These are phyloP conservation scores for Naegleria gruberi DNA, from an alignment of 208 protist genomes.

Conservation along the genomic window DNA sequence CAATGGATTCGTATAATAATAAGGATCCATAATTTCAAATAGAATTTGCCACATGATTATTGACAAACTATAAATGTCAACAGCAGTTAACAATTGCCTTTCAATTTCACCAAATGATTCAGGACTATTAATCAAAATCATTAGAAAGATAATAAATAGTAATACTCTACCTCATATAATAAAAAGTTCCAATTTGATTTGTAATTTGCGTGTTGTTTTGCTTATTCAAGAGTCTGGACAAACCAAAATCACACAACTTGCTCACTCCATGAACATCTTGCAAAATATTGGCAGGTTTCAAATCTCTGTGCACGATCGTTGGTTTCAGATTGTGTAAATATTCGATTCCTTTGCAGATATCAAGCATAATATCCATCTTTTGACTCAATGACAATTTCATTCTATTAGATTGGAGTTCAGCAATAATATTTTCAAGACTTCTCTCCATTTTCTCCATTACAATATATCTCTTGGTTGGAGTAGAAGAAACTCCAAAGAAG, in stretches of 20 bases:
- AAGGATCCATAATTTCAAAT: no score
- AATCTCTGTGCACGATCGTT: background rate
- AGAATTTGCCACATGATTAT: no score
- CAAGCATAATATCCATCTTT: background rate
- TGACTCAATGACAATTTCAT: background rate
- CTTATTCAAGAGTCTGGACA: background rate
- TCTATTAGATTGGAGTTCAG: background rate
- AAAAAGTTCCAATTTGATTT: background rate
- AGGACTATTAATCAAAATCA: no score
- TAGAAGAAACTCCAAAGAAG: no score
- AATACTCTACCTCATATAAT: background rate
- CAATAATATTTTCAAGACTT: background rate
- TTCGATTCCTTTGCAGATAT: background rate
- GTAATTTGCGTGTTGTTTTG: background rate
- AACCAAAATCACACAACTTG: background rate
- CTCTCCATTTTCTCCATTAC: no score
- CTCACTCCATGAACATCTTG: background rate
- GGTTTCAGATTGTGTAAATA: background rate
- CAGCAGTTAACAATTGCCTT: no score
- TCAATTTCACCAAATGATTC: no score
- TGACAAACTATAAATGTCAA: no score
- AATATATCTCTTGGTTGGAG: no score
- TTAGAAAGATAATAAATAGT: no score
- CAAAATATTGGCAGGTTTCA: background rate
- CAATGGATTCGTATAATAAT: no score